Evolutionary conservation across 2,329 filamentous ascomycete species (phyloP), one percentile per base, ranked within the genome.

Genomic region (Aspergillus viridinutans): DNA sequence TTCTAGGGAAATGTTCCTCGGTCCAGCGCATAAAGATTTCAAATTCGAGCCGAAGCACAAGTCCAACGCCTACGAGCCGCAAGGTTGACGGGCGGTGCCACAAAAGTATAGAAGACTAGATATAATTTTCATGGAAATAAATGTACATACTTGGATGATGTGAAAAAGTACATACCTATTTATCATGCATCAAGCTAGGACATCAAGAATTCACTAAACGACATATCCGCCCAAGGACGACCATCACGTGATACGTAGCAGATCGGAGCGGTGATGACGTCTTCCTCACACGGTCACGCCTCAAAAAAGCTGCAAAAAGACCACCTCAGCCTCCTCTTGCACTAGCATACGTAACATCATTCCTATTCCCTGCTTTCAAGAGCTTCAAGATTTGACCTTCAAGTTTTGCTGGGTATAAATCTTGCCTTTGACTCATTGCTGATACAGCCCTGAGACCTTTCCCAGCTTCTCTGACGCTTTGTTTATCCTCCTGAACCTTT

Each of bases 1-100:
- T 53, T 52, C 58, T 17, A 96, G 93, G 73, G 94, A 99, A 73
- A 97, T 99, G 92, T 99, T 95, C 80, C 82, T 99, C 20, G 94
- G 94, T 7, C 91, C 91, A 49, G 90, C 91, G 6, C 90, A 96
- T 65, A 86, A 90, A 42, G 88, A 90, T 67, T 99, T 97, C 82
- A 87, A 89, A 64, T 99, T 97, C 77, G 86, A 93, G 77, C 94
- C 94, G 3, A 99, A 99, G 81, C 94, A 99, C 80, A 97, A 96
- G 80, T 94, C 90, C 49, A 95, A 96, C 71, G 85, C 87, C 53
- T 96, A 96, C 70, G 89, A 92, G 54, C 86, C 89, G 50, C 90
- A 92, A 74, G 88, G 70, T 35, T 71, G 59, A 25, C 17, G 20
- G 25, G 8, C 23, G 3, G 25, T 6, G 43, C 23, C 21, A 47